Evolutionary conservation across 2,329 filamentous ascomycete genomes (phyloP).

Genomic region (Penicillium psychrosexuale): DNA sequence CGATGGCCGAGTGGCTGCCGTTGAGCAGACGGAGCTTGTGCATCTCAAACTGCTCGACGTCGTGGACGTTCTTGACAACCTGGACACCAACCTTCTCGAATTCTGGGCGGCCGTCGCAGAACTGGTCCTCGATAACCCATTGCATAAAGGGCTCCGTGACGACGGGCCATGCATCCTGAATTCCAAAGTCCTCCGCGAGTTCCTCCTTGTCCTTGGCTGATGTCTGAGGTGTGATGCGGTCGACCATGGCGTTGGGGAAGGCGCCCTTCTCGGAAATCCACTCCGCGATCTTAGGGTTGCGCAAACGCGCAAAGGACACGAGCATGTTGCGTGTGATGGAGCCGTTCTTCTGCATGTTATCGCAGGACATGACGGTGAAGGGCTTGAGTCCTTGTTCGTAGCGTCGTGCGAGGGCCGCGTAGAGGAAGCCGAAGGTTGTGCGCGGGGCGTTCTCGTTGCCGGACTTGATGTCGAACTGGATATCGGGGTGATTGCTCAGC

Average conservation of each 20-base stretch:
- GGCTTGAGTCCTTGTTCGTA: slow-evolving; percentile 48
- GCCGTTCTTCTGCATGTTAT: slow-evolving; percentile 59
- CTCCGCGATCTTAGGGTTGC: slow-evolving; percentile 48
- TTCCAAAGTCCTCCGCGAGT: slow-evolving; percentile 46
- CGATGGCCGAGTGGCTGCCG: slow-evolving; percentile 53
- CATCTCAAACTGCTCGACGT: slow-evolving; percentile 56
- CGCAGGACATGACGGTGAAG: slow-evolving; percentile 56
- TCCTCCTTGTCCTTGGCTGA: slow-evolving; percentile 45
- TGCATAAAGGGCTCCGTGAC: slow-evolving; percentile 57
- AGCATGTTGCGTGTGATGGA: slow-evolving; percentile 54
- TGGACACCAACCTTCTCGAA: slow-evolving; percentile 55
- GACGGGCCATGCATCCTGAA: slow-evolving; percentile 54
- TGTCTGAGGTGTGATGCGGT: slow-evolving; percentile 55
- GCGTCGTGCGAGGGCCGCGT: slow-evolving; percentile 50
- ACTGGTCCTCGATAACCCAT: slow-evolving; percentile 56
- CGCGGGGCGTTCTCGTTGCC: slow-evolving; percentile 44
- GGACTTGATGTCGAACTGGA: slow-evolving; percentile 47
- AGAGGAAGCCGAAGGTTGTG: slow-evolving; percentile 55
- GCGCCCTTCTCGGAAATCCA: slow-evolving; percentile 50
- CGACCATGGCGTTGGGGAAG: slow-evolving; percentile 57
- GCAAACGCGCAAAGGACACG: slow-evolving; percentile 48
- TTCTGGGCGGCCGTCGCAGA: slow-evolving; percentile 50
- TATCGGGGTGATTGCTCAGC: slow-evolving; percentile 49
- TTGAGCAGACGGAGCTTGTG: slow-evolving; percentile 57
- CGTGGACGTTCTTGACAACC: slow-evolving; percentile 51